Evolutionary conservation across 768 basidiomycete genomes (phyloP).

Genomic region (Leccinum sublutescens): DNA sequence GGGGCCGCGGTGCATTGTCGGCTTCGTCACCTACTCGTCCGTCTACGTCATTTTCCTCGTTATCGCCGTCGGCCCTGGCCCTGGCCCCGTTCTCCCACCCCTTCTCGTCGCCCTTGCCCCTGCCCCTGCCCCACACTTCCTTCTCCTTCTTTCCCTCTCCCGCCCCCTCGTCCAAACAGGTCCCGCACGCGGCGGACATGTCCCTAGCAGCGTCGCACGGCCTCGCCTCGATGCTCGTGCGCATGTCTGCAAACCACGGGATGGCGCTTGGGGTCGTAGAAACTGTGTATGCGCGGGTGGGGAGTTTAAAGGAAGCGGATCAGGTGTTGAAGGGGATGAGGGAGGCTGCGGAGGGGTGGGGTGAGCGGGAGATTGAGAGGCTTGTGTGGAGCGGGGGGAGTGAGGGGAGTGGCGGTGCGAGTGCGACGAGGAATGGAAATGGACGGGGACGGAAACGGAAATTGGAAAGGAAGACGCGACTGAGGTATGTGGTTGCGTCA

Average conservation of each 20-base stretch:
- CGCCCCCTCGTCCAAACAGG: neutral
- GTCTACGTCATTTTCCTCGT: neutral
- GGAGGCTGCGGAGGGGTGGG: slow-evolving; percentile 34
- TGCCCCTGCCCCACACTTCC: neutral
- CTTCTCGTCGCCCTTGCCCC: neutral
- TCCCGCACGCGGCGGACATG: slow-evolving; percentile 15
- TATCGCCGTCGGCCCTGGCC: neutral
- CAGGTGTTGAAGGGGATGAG: slow-evolving; percentile 38
- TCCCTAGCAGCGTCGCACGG: slow-evolving; percentile 25
- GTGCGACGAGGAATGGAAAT: neutral
- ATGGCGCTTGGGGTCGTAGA: slow-evolving; percentile 42
- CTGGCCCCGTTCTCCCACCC: neutral
- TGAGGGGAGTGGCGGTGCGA: too few species aligned
- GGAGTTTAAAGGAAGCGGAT: slow-evolving; percentile 40
- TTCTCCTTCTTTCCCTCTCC: neutral
- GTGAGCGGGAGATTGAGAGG: slow-evolving; percentile 15
- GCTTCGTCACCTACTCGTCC: neutral
- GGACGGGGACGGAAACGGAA: neutral
- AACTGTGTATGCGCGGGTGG: slow-evolving; percentile 34
- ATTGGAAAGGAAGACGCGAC: neutral
- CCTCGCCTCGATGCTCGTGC: slow-evolving; percentile 31
- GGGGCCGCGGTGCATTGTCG: neutral
- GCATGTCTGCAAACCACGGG: slow-evolving; percentile 47
- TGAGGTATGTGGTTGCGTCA: slow-evolving; percentile 14
- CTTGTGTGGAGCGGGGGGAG: neutral